Evolutionary conservation across 2,329 filamentous ascomycete genomes (phyloP), one percentile per base, ranked within the genome.

Genomic region (Aspergillus novoparasiticus): DNA sequence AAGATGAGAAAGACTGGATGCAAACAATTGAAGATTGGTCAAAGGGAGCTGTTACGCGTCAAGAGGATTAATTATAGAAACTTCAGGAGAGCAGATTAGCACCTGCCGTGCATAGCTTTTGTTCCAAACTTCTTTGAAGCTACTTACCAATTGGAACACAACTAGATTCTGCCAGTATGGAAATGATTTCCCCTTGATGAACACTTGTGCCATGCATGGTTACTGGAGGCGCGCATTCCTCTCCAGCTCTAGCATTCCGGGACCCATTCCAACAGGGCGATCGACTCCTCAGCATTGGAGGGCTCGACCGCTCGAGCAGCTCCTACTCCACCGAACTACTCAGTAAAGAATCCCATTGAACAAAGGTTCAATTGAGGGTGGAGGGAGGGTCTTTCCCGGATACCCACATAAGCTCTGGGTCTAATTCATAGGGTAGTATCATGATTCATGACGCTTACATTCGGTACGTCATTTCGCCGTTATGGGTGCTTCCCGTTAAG

Each of bases 401-500:
- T 54, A 60, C 50, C 45, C 45, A 59, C 64, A 53, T 60, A 60
- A 58, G 11, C 39, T 54, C 23, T 57, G 32, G 50, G 50, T 61
- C 63, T 65, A 63, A 67, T 68, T 62, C 67, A 64, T 65, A 59
- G 61, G 63, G 57, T 45, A 57, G 43, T 64, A 64, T 68, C 69
- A 77, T 78, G 76, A 78, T 75, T 68, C 69, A 78, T 78, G 76
- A 78, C 75, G 75, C 68, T 72, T 78, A 77, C 72, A 78, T 63
- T 71, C 46, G 39, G 58, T 57, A 58, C 39, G 48, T 57, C 61
- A 57, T 32, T 60, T 59, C 41, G 26, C 50, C 62, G 57, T 51
- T 26, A 41, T 57, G 48, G 51, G 39, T 39, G 14, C 30, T 59
- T 34, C 26, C 51, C 51, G n/a, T 53, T 30, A 26, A 57, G 34